Evolutionary conservation across 2,329 filamentous ascomycete species (phyloP).

Genomic region (Cytospora piceae): DNA sequence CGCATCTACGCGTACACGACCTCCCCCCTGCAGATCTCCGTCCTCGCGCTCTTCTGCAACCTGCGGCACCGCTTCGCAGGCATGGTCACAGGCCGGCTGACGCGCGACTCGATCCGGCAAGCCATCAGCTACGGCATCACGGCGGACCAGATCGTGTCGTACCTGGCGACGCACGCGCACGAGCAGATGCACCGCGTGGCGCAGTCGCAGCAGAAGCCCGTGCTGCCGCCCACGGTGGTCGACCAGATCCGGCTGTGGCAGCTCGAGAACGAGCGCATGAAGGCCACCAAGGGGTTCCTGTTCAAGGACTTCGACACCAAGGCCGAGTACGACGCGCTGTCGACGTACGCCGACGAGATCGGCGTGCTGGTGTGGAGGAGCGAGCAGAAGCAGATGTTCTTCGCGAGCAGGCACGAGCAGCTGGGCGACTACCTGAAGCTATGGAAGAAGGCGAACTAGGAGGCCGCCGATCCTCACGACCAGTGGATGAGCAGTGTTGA

Average conservation of each 20-base stretch:
- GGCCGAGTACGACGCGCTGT: slow-evolving; percentile 71
- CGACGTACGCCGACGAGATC: slow-evolving; percentile 83
- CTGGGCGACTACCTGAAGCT: slow-evolving; percentile 78
- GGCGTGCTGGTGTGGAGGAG: slow-evolving; percentile 89
- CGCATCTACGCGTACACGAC: slow-evolving; percentile 96
- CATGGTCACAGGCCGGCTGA: slow-evolving; percentile 89
- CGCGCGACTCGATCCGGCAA: slow-evolving; percentile 82
- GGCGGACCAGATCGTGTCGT: slow-evolving; percentile 91
- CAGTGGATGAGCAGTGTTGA: background rate
- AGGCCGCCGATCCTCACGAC: slow-evolving; percentile 2
- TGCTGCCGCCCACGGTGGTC: slow-evolving; percentile 92
- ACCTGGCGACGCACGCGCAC: slow-evolving; percentile 90
- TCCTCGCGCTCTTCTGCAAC: slow-evolving; percentile 86
- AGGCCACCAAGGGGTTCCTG: slow-evolving; percentile 78
- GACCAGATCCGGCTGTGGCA: slow-evolving; percentile 98
- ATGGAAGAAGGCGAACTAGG: slow-evolving; percentile 55
- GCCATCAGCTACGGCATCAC: slow-evolving; percentile 93
- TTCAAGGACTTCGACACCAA: slow-evolving; percentile 83
- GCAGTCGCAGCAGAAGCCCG: slow-evolving; percentile 61
- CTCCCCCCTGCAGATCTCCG: slow-evolving; percentile 90
- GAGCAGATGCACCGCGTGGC: slow-evolving; percentile 83
- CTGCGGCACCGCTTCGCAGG: slow-evolving; percentile 92
- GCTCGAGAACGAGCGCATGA: slow-evolving; percentile 93
- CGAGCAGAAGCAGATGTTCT: slow-evolving; percentile 80
- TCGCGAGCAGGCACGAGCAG: slow-evolving; percentile 89